Conservation (phyloP, 75 land plant genomes). For the Sequoiadendron giganteum region DNA sequence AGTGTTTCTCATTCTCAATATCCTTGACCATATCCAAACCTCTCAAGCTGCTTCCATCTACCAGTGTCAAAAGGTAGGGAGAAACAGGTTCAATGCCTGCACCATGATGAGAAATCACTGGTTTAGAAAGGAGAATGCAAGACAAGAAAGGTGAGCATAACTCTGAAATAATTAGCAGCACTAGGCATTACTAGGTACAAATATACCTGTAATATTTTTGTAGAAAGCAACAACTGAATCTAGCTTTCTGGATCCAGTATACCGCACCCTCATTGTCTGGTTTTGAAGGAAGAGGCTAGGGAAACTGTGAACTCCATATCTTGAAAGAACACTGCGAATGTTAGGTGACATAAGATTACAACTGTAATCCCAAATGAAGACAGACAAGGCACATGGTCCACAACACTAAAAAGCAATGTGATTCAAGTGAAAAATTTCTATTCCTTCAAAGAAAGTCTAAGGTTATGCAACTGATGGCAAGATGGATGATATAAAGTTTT, state of each 20-base stretch:
- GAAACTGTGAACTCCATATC: conserved; percentile 96
- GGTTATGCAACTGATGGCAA: background rate
- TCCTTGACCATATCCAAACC: conserved; percentile 26
- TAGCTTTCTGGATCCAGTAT: conserved; percentile 68
- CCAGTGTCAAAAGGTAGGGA: conserved; percentile 16
- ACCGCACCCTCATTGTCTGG: conserved; percentile 71
- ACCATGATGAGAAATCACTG: background rate
- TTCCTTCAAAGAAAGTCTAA: background rate
- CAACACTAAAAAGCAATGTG: background rate
- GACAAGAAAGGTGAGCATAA: background rate
- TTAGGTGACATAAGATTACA: conserved; percentile 3
- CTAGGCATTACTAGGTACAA: background rate
- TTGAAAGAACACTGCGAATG: conserved; percentile 73
- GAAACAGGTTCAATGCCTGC: conserved; percentile 44
- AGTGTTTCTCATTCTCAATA: conserved; percentile 34
- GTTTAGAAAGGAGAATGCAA: background rate
- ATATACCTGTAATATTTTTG: conserved; percentile 66
- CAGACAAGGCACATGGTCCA: background rate
- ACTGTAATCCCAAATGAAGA: background rate
- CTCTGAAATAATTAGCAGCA: background rate
- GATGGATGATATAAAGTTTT: background rate
- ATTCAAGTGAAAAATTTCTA: background rate
- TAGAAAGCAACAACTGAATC: conserved; percentile 68
- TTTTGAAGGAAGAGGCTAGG: conserved; percentile 79
- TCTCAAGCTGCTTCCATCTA: conserved; percentile 20